phyloP scores from a whole-genome alignment of 108 stramenopile species.

The Asterionellopsis glacialis region DNA sequence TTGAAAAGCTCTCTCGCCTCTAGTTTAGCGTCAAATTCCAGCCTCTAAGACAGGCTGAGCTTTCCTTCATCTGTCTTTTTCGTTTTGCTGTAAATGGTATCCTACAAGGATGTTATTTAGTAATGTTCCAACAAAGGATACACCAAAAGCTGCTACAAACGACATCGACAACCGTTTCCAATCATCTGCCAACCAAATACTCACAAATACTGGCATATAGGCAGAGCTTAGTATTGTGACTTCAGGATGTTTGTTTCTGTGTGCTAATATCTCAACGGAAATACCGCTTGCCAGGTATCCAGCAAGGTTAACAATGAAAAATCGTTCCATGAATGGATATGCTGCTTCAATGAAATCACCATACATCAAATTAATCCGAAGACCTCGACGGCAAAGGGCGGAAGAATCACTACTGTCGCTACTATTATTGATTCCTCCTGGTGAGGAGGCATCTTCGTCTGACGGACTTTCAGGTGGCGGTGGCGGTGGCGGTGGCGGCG shows the following conservation, averaged over 20 bases:
- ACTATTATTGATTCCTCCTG: too few relatives aligned
- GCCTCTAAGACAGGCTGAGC: too few relatives aligned
- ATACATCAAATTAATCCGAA: conserved; percentile 64
- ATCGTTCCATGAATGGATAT: conserved; percentile 80
- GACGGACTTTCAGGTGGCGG: neutral
- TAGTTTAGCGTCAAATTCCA: too few relatives aligned
- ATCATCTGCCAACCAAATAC: conserved; percentile 46
- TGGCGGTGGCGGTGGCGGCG: neutral
- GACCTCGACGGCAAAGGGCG: conserved; percentile 43
- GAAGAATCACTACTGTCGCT: neutral
- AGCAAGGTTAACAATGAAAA: conserved; percentile 36
- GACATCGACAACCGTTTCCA: conserved; percentile 27
- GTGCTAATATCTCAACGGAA: conserved; percentile 29
- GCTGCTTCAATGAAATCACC: conserved; percentile 84
- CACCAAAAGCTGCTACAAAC: conserved; percentile 31
- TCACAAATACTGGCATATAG: conserved; percentile 53
- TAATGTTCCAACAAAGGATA: conserved; percentile 37
- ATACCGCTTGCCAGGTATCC: conserved; percentile 67
- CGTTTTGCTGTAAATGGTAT: too few relatives aligned
- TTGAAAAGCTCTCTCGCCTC: too few relatives aligned
- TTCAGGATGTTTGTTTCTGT: neutral
- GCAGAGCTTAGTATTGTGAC: conserved; percentile 43
- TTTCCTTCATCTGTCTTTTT: too few relatives aligned
- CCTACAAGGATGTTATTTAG: neutral
- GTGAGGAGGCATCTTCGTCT: neutral